Evolutionary conservation across 2,329 filamentous ascomycete genomes (phyloP).

Genomic region (Botrytis sinoallii): DNA sequence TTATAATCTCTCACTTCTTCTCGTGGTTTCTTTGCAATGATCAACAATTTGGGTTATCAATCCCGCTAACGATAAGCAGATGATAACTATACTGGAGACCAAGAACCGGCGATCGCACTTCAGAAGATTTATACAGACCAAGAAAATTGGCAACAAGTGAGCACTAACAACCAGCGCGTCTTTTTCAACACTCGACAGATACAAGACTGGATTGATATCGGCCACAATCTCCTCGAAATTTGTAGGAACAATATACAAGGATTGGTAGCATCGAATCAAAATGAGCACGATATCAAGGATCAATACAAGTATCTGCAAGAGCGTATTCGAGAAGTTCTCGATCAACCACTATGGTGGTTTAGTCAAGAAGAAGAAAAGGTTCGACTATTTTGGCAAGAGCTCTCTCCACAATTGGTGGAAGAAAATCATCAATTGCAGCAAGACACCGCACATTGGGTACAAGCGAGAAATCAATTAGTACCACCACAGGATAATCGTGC

Average conservation of each 20-base stretch:
- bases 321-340: not conserved
- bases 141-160: not conserved
- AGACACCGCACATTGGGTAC: not conserved
- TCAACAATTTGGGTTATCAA: not conserved
- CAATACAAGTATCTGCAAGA: not conserved
- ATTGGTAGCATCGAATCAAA: not conserved
- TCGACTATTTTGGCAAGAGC: not conserved
- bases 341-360: not conserved
- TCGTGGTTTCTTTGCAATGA: not conserved
- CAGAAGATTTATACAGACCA: not conserved
- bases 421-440: not conserved
- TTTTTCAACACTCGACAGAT: not conserved
- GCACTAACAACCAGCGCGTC: not conserved
- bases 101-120: not conserved
- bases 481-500: not conserved
- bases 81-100: not conserved
- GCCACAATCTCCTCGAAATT: not conserved
- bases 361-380: not conserved
- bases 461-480: not conserved
- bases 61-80: constrained; percentile 8
- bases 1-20: not conserved
- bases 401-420: not conserved
- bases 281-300: not conserved
- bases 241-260: not conserved
- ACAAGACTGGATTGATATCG: not conserved